A percentile compares a stretch with the other conserved stretches of the same genome.
These are phyloP conservation scores for Teratosphaeria zuluensis DNA, from an alignment of 2,329 filamentous ascomycete genomes.

Conservation along the genomic window DNA sequence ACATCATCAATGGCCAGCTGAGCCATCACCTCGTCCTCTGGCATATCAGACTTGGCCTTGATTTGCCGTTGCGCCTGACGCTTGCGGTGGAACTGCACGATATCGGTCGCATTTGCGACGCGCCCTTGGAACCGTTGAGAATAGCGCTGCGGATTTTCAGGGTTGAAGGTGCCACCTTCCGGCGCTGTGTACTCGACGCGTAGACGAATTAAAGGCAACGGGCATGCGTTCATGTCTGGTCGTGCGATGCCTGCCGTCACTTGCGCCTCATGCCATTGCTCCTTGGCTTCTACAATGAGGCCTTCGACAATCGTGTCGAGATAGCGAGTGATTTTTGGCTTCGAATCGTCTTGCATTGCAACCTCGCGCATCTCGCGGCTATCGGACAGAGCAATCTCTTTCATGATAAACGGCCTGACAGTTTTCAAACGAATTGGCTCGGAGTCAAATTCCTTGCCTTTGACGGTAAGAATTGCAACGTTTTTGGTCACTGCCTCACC, in stretches of 20 bases:
- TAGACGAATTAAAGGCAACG: constrained; percentile 75
- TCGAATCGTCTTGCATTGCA: constrained; percentile 61
- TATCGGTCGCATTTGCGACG: constrained; percentile 89
- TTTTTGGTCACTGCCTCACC: constrained; percentile 89
- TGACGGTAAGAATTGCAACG: constrained; percentile 75
- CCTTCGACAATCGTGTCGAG: constrained; percentile 72
- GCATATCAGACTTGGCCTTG: constrained; percentile 46
- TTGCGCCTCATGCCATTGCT: constrained; percentile 58
- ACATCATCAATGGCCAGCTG: constrained; percentile 59
- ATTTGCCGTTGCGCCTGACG: constrained; percentile 50
- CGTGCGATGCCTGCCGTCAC: constrained; percentile 40
- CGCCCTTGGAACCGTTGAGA: constrained; percentile 84
- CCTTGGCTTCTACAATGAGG: constrained; percentile 75
- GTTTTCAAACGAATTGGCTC: constrained; percentile 77
- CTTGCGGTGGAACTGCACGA: constrained; percentile 86
- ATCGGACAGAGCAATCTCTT: constrained; percentile 66
- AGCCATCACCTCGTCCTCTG: constrained; percentile 54
- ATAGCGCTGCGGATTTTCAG: constrained; percentile 91
- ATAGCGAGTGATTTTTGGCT: constrained; percentile 66
- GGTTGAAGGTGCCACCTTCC: constrained; percentile 76
- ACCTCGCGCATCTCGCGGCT: constrained; percentile 69
- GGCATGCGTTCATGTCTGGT: constrained; percentile 32
- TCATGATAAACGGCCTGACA: constrained; percentile 82
- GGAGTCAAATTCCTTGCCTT: constrained; percentile 63
- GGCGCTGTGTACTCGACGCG: constrained; percentile 84